A percentile compares a stretch with the other conserved stretches of the same genome.
Conservation (phyloP, 108 stramenopile species). For the Stephanodiscus minutulus region DNA sequence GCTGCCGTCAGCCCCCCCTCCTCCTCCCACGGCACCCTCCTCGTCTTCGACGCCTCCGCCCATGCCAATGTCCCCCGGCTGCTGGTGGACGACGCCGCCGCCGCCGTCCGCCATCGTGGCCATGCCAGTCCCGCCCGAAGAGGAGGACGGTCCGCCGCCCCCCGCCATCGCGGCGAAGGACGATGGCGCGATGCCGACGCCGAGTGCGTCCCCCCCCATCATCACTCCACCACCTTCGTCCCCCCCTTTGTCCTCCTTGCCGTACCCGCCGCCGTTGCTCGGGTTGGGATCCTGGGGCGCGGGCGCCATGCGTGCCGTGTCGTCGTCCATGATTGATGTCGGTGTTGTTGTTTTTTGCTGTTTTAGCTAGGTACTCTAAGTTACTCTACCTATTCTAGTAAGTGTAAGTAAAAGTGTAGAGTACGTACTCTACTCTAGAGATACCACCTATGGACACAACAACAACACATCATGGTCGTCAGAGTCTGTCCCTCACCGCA, state of each 20-base stretch:
- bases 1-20: neutral
- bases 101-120: neutral
- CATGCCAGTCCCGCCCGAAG: neutral
- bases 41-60: neutral
- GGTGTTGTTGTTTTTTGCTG: too few relatives aligned
- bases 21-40: neutral
- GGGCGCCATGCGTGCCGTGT: neutral
- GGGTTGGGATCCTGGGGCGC: slow-evolving; percentile 4
- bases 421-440: too few relatives aligned
- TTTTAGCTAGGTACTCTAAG: too few relatives aligned
- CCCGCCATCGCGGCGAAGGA: too few relatives aligned
- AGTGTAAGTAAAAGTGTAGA: too few relatives aligned
- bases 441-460: too few relatives aligned
- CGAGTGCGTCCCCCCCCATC: neutral
- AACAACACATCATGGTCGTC: too few relatives aligned
- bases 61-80: neutral
- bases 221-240: neutral
- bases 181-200: too few relatives aligned
- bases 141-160: too few relatives aligned
- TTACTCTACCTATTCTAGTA: too few relatives aligned
- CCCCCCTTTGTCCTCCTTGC: neutral
- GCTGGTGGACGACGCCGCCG: neutral
- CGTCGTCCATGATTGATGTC: slow-evolving; percentile 8
- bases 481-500: too few relatives aligned
- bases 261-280: neutral